Evolutionary conservation across 331 rosid species (phyloP), one percentile per base, ranked within the genome.

Genomic region (Erythrophleum ivorense): DNA sequence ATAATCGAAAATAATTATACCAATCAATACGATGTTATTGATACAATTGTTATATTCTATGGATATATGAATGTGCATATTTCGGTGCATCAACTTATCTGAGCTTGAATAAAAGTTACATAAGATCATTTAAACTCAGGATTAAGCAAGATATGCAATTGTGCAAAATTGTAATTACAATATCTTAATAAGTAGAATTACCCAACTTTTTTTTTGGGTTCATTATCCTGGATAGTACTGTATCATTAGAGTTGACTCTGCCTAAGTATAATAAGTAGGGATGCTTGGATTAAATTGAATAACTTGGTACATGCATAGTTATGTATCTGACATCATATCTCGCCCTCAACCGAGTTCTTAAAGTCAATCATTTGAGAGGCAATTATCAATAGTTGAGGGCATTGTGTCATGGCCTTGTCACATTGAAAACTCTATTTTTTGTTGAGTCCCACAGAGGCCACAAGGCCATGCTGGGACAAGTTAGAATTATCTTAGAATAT

Each of bases 391-490:
- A 9, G 52, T 9, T 48, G 14, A 54, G 59, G 3, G 59, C 59
- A 18, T 4, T 16, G 59, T 5, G 24, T 54, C 9, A 18, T 58
- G 5, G 29, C 43, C 10, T 62, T 29, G 36, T 77, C 60, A 16
- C 34, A 16, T n/a, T 76, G n/a, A 76, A 62, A 45, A 14, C 50
- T 52, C 19, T 21, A 64, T 31, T 77, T 67, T 31, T 16, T 62
- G 59, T 46, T 3, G 16, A 7, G 71, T 43, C 55, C 29, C 1
- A 24, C 29, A 24, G 29, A 24, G 29, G 29, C 16, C 54, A 49
- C 54, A 10, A 9, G 16, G 14, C 14, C 13, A 49, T 49, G 21
- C 58, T 13, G 21, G 3, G 21, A 53, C 48, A 43, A 43, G 3
- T 9, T 43, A 43, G 40, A 12, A 52, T 52, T 13, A 53, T 53